Base-by-base conservation (phyloP, 192 early-diverging fungal species). In the Funneliformis geosporum region DNA sequence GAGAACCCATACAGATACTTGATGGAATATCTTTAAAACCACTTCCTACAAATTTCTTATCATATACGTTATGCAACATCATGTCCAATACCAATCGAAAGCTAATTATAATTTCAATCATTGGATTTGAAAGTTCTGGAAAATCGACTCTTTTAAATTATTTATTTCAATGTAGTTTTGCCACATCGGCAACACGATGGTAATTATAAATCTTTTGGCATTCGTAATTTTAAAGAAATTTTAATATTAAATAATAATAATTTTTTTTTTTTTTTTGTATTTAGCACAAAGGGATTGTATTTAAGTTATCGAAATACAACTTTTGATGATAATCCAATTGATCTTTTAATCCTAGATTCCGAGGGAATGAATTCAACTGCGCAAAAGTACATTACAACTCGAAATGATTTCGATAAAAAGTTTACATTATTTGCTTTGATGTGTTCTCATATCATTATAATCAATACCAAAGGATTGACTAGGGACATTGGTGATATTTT, bases 321-420 rank as follows among this genome's bases (percentile, higher is more conserved):
- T 33, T 70, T 70, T 9, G 8, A 44, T n/a, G 68, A 39, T 42
- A 40, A 40, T 16, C n/a, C 40, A 4, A 40, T 70, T 44, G 68
- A 70, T 40, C 40, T 70, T 0, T 9, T 70, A 39, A 70, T 70
- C 7, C 68, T 70, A 14, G 68, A 70, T 42, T 70, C 68, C 0
- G 68, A 70, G n/a, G 68, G 68, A n/a, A 70, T 70, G 39, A 21
- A 14, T 8, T 70, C 68, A 21, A 70, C 68, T 9, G 42, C 68
- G 14, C 68, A 70, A 42, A 70, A 70, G 21, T 70, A 70, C 27
- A 70, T 70, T 40, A 70, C 68, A 8, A 23, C 18, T 2, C 27
- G 68, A 11, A 70, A 11, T 11, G 42, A 39, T 70, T 70, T 70
- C n/a, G 68, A 70, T 70, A 70, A 70, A 70, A 70, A 70, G 39